phyloP scores from a whole-genome alignment of 1,284 basidiomycete genomes.

The Papiliotrema nemorosa region DNA sequence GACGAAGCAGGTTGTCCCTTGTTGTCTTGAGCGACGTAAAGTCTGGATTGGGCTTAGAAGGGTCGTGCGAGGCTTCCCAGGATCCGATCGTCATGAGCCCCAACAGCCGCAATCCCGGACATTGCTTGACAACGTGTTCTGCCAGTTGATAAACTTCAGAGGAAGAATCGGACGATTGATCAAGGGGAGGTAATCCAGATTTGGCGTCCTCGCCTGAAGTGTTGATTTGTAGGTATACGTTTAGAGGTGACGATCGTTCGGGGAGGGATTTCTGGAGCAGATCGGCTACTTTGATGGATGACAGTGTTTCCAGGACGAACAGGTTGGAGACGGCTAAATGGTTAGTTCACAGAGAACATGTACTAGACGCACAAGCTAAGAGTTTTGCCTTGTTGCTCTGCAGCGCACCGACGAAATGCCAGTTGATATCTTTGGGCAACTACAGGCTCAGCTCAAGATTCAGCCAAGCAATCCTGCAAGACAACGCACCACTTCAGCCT shows the following conservation, averaged over 20 bases:
- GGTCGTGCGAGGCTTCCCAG: constrained; percentile 62
- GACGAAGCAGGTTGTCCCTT: constrained; percentile 57
- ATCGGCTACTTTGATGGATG: constrained; percentile 77
- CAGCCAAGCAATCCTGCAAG: too few relatives aligned
- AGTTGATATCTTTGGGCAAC: constrained; percentile 78
- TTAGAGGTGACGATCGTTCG: constrained; percentile 54
- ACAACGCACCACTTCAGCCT: constrained; percentile 68
- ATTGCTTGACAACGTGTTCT: constrained; percentile 64
- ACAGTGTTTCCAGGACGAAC: constrained; percentile 84
- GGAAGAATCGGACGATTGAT: constrained; percentile 24
- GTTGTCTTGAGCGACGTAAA: constrained; percentile 69
- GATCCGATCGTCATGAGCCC: constrained; percentile 98
- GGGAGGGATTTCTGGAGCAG: constrained; percentile 72
- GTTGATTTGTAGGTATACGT: constrained; percentile 88
- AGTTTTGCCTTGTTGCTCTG: constrained; percentile 94
- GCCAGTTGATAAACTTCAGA: constrained; percentile 65
- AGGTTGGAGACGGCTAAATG: constrained; percentile 78
- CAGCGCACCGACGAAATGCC: constrained; percentile 95
- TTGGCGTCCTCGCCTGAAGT: constrained; percentile 89
- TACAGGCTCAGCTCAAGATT: constrained; percentile 36
- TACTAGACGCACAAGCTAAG: constrained; percentile 63
- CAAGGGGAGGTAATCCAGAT: constrained; percentile 71
- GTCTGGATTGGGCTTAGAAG: constrained; percentile 70
- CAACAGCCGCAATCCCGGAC: constrained; percentile 69
- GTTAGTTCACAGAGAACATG: neutral